Evolutionary conservation across 306 rosid species (phyloP), one percentile per base, ranked within the genome.

Genomic region (Carpinus viminea): DNA sequence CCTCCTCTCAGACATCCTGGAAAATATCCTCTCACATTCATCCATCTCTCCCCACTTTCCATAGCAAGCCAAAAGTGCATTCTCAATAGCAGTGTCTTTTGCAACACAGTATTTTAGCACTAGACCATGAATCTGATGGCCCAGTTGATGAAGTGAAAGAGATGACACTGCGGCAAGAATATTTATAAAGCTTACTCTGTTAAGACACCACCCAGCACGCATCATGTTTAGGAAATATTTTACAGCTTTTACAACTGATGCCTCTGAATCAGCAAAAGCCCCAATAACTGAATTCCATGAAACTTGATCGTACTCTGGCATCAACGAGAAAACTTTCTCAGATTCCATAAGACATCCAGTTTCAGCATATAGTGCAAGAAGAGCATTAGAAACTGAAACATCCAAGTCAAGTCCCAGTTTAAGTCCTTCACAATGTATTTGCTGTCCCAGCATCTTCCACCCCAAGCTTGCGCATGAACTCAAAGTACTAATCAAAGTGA

Each of bases 241-340:
- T 78, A 88, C 73, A 48, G 94, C 90, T 81, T 87, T 92, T 76
- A 56, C 72, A 81, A 80, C 76, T 31, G 87, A 87, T 17, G 86
- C 78, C 64, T 89, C 94, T 28, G 89, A 89, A 82, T 83, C 79
- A 76, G 91, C 89, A 62, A 90, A 80, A 72, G 90, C 96, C 15
- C 98, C 91, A 38, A 94, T 89, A 75, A 94, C 79, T 61, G 93
- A 86, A 88, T 94, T 94, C 94, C 96, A 94, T 17, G 98, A 94
- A 70, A 94, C 94, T 79, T 77, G 93, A 75, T 94, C 98, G 8
- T 88, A 82, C 54, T 89, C 87, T 18, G 83, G 93, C 97, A 94
- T 94, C 71, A 86, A 84, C 76, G 64, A 87, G 90, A 94, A 94
- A 83, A 83, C 80, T 79, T 89, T 92, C 72, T 45, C 82, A 76